Percentiles rank a stretch among this genome's conserved stretches.
phyloP scores from a whole-genome alignment of 352 stramenopile genomes.

The Globisporangium carolinianum region DNA sequence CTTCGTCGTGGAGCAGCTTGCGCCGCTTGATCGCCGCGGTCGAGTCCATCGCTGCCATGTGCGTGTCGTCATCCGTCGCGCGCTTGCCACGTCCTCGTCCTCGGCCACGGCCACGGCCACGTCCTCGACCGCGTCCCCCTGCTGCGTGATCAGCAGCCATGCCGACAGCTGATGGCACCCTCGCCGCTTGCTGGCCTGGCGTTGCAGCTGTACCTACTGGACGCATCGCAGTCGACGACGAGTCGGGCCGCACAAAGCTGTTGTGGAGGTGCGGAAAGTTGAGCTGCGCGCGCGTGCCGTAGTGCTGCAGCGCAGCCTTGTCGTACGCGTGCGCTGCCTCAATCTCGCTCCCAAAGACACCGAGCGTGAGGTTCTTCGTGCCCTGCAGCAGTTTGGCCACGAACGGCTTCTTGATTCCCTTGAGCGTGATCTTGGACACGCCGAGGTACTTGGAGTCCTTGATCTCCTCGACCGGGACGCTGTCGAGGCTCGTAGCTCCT shows the following conservation, averaged over 20 bases:
- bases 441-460: constrained; percentile 75
- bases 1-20: constrained; percentile 16
- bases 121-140: constrained; percentile 17
- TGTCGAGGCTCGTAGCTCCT: constrained; percentile 4
- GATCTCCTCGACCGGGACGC: constrained; percentile 29
- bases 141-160: constrained; percentile 3
- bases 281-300: constrained; percentile 56
- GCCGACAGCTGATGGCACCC: neutral
- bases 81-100: constrained; percentile 48
- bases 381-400: constrained; percentile 65
- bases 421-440: constrained; percentile 74
- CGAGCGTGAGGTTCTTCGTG: constrained; percentile 58
- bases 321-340: constrained; percentile 79
- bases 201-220: constrained; percentile 7
- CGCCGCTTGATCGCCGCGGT: constrained; percentile 20
- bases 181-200: neutral
- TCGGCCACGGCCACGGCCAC: constrained; percentile 36
- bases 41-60: neutral
- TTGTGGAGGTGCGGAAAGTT: constrained; percentile 79
- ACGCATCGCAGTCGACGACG: constrained; percentile 17
- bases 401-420: constrained; percentile 78
- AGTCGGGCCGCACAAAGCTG: constrained; percentile 43
- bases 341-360: constrained; percentile 71
- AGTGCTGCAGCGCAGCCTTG: constrained; percentile 62
- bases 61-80: constrained; percentile 19